phyloP scores from a whole-genome alignment of 2,329 filamentous ascomycete genomes.

The Trichoderma aggressivum region DNA sequence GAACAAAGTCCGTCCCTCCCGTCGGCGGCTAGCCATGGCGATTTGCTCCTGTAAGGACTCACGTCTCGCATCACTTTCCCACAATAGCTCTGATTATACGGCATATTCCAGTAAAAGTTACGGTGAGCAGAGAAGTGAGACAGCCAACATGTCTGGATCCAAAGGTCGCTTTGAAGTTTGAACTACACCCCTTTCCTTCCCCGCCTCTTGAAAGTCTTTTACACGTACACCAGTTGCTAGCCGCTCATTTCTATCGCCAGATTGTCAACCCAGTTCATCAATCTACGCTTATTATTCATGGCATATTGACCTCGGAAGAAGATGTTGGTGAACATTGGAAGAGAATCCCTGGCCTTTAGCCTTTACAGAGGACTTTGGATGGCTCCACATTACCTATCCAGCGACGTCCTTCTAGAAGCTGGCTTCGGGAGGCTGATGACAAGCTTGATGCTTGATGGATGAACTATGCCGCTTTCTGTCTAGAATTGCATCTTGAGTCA shows the following conservation, averaged over 20 bases:
- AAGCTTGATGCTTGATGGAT: not conserved
- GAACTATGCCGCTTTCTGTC: not conserved
- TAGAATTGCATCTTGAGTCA: not conserved
- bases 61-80: conserved; percentile 8
- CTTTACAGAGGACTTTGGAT: not conserved
- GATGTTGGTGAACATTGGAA: not conserved
- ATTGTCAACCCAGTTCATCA: not conserved
- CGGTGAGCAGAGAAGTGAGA: not conserved
- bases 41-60: not conserved
- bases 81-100: not conserved
- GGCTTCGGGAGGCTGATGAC: not conserved
- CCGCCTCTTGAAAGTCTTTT: not conserved
- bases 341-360: not conserved
- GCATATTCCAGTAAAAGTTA: not conserved
- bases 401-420: conserved; percentile 1
- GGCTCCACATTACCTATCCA: not conserved
- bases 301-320: not conserved
- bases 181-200: not conserved
- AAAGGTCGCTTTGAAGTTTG: not conserved
- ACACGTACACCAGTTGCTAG: not conserved
- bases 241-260: not conserved
- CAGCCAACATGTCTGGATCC: not conserved
- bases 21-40: not conserved
- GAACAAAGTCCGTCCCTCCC: not conserved
- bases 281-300: not conserved